A percentile compares a stretch with the other conserved stretches of the same genome.
Evolutionary conservation across 108 stramenopile genomes (phyloP).

Genomic region (Cyclotella sp.): DNA sequence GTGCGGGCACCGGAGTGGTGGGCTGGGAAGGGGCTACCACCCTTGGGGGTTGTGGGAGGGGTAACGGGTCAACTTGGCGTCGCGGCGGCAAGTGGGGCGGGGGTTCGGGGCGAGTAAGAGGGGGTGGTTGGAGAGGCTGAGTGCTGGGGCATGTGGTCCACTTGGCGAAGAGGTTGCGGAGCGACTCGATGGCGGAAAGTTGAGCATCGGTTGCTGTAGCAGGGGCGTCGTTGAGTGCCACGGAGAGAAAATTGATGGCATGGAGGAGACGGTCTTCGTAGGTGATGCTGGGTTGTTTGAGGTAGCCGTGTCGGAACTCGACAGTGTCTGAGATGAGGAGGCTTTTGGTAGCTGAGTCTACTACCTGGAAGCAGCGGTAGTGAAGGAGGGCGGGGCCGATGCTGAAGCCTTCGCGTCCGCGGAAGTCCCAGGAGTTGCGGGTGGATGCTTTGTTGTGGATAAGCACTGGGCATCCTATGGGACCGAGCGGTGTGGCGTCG

Average conservation of each 20-base stretch:
- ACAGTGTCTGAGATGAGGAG: slow-evolving; percentile 25
- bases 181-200: slow-evolving; percentile 7
- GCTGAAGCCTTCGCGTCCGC: slow-evolving; percentile 10
- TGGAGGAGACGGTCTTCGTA: slow-evolving; percentile 14
- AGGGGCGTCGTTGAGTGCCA: slow-evolving; percentile 2
- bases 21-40: slow-evolving; percentile 1
- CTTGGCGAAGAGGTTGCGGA: slow-evolving; percentile 12
- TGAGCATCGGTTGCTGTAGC: background rate
- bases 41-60: slow-evolving; percentile 14
- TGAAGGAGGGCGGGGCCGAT: slow-evolving; percentile 8
- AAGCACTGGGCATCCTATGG: slow-evolving; percentile 6
- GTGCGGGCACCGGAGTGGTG: background rate
- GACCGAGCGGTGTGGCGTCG: slow-evolving; percentile 7
- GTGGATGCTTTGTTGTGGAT: slow-evolving; percentile 4
- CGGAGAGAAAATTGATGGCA: slow-evolving; percentile 6
- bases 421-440: slow-evolving; percentile 1
- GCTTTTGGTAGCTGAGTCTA: slow-evolving; percentile 3
- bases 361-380: slow-evolving; percentile 20
- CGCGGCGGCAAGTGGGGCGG: background rate
- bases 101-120: background rate
- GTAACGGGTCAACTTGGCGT: background rate
- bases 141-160: background rate
- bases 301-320: slow-evolving; percentile 11
- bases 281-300: background rate
- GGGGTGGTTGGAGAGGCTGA: background rate